Percentiles rank a stretch among this genome's conserved stretches.
Evolutionary conservation across 345 rosid species (phyloP).

Genomic region (Eucalyptus polyanthemos): DNA sequence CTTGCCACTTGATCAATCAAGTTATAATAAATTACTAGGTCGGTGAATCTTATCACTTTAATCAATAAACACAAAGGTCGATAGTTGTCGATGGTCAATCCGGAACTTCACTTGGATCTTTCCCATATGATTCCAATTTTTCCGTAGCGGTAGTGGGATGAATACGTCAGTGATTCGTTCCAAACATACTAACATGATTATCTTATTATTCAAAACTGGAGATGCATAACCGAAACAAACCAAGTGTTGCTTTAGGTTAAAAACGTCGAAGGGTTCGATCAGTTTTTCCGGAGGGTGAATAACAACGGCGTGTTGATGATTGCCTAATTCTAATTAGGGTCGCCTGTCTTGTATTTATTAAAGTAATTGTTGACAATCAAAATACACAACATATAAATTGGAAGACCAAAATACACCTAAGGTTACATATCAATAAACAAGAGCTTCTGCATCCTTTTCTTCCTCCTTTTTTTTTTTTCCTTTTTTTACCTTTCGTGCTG

Average conservation of each 20-base stretch:
- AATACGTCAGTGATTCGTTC: not conserved
- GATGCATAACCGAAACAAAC: not conserved
- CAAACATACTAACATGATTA: not conserved
- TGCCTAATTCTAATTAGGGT: not conserved
- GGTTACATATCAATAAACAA: not conserved
- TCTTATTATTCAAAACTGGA: not conserved
- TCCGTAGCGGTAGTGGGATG: not conserved
- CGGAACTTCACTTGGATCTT: not conserved
- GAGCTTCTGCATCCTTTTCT: not conserved
- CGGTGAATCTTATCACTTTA: not conserved
- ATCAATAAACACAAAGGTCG: not conserved
- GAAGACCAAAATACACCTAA: not conserved
- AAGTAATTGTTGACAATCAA: not conserved
- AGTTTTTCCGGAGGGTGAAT: not conserved
- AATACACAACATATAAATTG: not conserved
- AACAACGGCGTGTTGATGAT: not conserved
- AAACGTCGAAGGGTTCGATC: not conserved
- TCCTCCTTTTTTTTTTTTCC: too few species aligned
- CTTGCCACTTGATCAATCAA: not conserved
- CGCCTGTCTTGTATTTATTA: not conserved
- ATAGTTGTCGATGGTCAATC: not conserved
- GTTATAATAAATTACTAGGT: not conserved
- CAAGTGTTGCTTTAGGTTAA: not conserved
- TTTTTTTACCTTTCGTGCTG: not conserved
- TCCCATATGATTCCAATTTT: not conserved